These are phyloP conservation scores for Boletus sensibilis DNA, from an alignment of 768 basidiomycete genomes.

Conservation along the genomic window DNA sequence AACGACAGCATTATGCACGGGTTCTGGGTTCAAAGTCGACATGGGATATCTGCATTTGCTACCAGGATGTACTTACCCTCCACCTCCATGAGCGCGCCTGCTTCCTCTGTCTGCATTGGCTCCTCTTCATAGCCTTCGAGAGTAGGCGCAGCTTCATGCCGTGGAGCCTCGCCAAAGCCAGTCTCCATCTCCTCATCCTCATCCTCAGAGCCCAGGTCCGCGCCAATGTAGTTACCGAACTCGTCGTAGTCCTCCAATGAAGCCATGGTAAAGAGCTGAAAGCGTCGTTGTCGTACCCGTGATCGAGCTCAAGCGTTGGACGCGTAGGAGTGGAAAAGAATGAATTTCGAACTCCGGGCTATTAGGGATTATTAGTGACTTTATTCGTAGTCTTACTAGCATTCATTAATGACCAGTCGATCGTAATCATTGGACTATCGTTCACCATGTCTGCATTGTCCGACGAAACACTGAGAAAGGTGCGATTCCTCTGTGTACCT, in stretches of 20 bases:
- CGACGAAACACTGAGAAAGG: slow-evolving; percentile 84
- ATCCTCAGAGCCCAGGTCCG: slow-evolving; percentile 84
- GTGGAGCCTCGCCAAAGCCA: slow-evolving; percentile 41
- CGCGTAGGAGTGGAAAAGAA: slow-evolving; percentile 25
- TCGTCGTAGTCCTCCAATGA: slow-evolving; percentile 83
- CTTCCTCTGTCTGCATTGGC: slow-evolving; percentile 52
- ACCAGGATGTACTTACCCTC: slow-evolving; percentile 54
- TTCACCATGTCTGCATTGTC: slow-evolving; percentile 53
- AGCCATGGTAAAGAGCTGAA: slow-evolving; percentile 39
- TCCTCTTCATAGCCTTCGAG: slow-evolving; percentile 86
- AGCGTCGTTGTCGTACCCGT: slow-evolving; percentile 1
- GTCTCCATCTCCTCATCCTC: slow-evolving; percentile 59
- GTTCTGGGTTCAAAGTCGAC: slow-evolving; percentile 47
- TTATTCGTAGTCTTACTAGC: background rate
- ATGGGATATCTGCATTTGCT: background rate
- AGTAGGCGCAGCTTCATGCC: slow-evolving; percentile 46
- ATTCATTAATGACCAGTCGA: slow-evolving; percentile 13
- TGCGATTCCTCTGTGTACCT: slow-evolving; percentile 25
- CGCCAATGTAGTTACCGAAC: slow-evolving; percentile 98
- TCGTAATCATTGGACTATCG: slow-evolving; percentile 1
- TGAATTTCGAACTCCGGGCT: slow-evolving; percentile 37
- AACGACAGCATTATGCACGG: slow-evolving; percentile 77
- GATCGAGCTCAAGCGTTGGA: slow-evolving; percentile 12
- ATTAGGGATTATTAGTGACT: background rate
- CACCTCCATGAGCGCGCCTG: slow-evolving; percentile 77